Evolutionary conservation across 2,329 filamentous ascomycete genomes (phyloP).

Genomic region (Trichocomaceae sp.): DNA sequence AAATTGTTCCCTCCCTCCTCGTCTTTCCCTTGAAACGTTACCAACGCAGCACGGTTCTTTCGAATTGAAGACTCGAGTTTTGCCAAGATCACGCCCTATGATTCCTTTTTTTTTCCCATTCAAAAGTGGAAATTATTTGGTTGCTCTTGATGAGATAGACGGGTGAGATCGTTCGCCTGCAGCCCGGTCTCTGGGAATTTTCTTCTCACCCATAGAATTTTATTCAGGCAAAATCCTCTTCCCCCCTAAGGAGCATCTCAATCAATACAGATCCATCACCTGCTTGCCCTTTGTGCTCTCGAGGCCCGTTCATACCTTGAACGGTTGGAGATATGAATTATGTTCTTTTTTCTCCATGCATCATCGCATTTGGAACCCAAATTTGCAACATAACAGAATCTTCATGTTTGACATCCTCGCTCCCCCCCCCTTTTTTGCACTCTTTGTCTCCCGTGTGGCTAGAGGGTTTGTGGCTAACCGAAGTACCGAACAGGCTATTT

Average conservation of each 20-base stretch:
- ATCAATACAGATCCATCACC: constrained; percentile 24
- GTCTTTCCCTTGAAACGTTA: constrained; percentile 53
- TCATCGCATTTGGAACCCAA: constrained; percentile 33
- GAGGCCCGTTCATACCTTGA: constrained; percentile 27
- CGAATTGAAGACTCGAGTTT: constrained; percentile 28
- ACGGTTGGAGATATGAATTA: constrained; percentile 29
- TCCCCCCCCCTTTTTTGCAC: constrained; percentile 29
- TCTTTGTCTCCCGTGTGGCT: constrained; percentile 11
- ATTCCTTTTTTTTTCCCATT: constrained; percentile 26
- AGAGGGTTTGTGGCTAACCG: constrained; percentile 35
- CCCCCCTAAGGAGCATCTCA: constrained; percentile 27
- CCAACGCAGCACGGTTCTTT: constrained; percentile 33
- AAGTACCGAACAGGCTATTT: constrained; percentile 61
- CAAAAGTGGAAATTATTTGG: not conserved
- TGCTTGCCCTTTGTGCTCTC: constrained; percentile 20
- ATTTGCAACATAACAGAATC: constrained; percentile 30
- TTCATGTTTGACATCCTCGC: constrained; percentile 44
- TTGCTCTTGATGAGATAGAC: constrained; percentile 29
- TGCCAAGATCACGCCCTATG: constrained; percentile 23
- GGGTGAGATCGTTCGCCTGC: constrained; percentile 64
- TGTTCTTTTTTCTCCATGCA: constrained; percentile 27
- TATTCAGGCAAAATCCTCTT: constrained; percentile 40
- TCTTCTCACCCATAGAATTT: constrained; percentile 47
- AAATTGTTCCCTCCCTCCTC: constrained; percentile 37
- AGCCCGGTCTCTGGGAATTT: constrained; percentile 38